phyloP scores from a whole-genome alignment of 2,329 filamentous ascomycete species.

The Aspergillus sp. region DNA sequence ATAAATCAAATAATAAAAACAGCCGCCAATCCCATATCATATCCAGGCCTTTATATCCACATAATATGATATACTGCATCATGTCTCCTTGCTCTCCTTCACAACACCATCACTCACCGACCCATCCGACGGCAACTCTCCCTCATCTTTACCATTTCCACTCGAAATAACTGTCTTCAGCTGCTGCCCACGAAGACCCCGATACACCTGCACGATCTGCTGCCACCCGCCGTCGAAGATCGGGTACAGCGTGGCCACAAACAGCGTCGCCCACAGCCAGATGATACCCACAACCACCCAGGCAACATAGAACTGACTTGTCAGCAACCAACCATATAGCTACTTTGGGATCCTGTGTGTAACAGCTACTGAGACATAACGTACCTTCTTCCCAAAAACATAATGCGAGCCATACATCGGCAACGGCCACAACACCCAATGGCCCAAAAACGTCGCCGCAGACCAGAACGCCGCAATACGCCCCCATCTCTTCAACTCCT shows the following conservation, averaged over 20 bases:
- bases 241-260: conserved; percentile 52
- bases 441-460: conserved; percentile 51
- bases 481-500: conserved; percentile 49
- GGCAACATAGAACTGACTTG: conserved; percentile 28
- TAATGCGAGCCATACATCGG: conserved; percentile 57
- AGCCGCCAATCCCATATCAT: too few species aligned
- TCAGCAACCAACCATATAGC: conserved; percentile 42
- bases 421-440: conserved; percentile 57
- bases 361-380: too few species aligned
- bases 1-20: too few species aligned
- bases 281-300: conserved; percentile 55
- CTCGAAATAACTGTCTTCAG: too few species aligned
- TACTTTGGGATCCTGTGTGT: too few species aligned
- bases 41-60: too few species aligned
- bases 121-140: not conserved
- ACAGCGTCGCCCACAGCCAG: conserved; percentile 55
- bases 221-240: conserved; percentile 48
- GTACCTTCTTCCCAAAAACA: conserved; percentile 46
- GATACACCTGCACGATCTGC: conserved; percentile 12
- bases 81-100: not conserved
- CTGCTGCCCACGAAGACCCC: not conserved
- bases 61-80: not conserved
- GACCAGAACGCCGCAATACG: conserved; percentile 50
- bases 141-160: not conserved
- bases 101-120: not conserved